Evolutionary conservation across 2,329 filamentous ascomycete genomes (phyloP).

Genomic region (Trichoderma asperellum): DNA sequence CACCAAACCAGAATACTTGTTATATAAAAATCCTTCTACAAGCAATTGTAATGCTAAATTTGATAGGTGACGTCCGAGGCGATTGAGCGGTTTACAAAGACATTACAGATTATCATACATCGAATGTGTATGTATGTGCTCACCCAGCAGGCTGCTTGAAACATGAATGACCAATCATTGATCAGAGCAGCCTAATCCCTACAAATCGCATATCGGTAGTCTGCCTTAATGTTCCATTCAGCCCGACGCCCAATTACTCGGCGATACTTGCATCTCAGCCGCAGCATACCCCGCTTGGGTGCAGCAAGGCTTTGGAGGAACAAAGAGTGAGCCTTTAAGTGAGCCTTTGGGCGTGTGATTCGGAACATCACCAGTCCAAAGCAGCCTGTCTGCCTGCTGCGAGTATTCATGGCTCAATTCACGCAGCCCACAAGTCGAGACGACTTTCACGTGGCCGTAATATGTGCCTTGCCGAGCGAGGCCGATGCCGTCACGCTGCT

Average conservation of each 20-base stretch:
- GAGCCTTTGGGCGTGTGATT: not conserved
- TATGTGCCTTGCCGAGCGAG: conserved; percentile 38
- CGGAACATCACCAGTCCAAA: not conserved
- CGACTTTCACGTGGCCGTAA: conserved; percentile 36
- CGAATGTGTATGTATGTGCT: not conserved
- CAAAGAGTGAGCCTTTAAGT: not conserved
- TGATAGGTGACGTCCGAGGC: not conserved
- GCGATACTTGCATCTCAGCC: not conserved
- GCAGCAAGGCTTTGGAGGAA: not conserved
- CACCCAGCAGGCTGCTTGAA: not conserved
- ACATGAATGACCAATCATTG: not conserved
- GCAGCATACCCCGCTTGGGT: conserved; percentile 10
- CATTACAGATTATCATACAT: not conserved
- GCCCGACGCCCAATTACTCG: not conserved
- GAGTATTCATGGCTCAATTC: not conserved
- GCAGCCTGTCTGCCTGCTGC: not conserved
- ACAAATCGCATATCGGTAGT: not conserved
- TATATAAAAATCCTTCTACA: not conserved
- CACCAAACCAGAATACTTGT: not conserved
- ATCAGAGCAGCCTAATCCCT: not conserved
- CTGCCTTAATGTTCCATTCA: not conserved
- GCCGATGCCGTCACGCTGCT: conserved; percentile 34
- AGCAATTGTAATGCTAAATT: not conserved
- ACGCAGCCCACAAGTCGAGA: conserved; percentile 12
- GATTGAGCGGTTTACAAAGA: not conserved